Percentiles rank a stretch among this genome's conserved stretches.
Conservation (phyloP, 2,329 filamentous ascomycete genomes). For the Macrophomina tecta region DNA sequence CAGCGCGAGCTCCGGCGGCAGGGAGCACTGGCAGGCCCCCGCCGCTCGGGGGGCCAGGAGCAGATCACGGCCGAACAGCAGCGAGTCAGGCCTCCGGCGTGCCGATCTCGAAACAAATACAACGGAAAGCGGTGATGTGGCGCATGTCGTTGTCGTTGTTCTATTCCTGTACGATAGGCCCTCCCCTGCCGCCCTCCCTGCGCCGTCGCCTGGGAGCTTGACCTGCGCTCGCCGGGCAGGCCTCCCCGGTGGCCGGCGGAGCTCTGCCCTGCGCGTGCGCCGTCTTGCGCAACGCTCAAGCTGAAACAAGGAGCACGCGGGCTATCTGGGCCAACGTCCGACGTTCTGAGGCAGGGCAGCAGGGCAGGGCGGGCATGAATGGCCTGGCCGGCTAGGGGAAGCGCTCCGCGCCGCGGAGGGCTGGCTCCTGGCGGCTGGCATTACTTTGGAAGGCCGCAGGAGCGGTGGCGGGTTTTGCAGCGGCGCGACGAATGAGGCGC, state of each 20-base stretch:
- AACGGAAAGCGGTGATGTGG: conserved; percentile 13
- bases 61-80: conserved; percentile 20
- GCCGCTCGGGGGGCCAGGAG: conserved; percentile 3
- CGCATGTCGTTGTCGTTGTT: conserved; percentile 9
- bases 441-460: not conserved
- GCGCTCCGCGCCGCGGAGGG: conserved; percentile 1
- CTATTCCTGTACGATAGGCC: conserved; percentile 11
- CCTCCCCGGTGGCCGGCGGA: conserved; percentile 2
- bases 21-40: conserved; percentile 9
- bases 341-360: not conserved
- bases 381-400: conserved; percentile 3
- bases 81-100: conserved; percentile 18
- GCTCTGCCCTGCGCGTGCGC: conserved; percentile 10
- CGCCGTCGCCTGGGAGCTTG: not conserved
- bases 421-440: not conserved
- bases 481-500: not conserved
- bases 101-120: conserved; percentile 25
- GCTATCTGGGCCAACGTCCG: conserved; percentile 7
- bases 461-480: conserved; percentile 6
- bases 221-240: not conserved
- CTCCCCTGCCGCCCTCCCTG: not conserved
- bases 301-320: conserved; percentile 25
- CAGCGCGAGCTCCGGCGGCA: not conserved
- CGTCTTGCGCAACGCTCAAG: conserved; percentile 26
- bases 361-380: not conserved